Evolutionary conservation across 2,329 filamentous ascomycete species (phyloP).

Genomic region (Sclerotinia subarctica): DNA sequence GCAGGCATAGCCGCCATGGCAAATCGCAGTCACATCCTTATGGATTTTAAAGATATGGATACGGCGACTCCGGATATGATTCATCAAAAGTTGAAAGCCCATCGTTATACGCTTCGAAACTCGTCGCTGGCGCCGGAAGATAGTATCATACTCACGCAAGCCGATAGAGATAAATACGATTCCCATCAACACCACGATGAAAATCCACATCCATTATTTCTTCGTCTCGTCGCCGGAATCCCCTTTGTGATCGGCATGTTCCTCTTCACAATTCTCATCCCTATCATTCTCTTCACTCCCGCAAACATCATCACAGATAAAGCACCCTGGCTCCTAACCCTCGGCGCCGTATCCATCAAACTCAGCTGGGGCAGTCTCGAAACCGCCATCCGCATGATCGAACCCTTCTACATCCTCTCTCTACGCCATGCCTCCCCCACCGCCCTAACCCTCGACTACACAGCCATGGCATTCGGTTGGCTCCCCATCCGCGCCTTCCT

Average conservation of each 20-base stretch:
- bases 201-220: slow-evolving; percentile 67
- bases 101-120: slow-evolving; percentile 67
- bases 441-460: slow-evolving; percentile 70
- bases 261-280: slow-evolving; percentile 56
- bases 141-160: slow-evolving; percentile 43
- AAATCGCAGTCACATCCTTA: slow-evolving; percentile 67
- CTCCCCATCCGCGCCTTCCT: slow-evolving; percentile 59
- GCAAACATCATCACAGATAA: slow-evolving; percentile 56
- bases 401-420: slow-evolving; percentile 70
- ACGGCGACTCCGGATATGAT: slow-evolving; percentile 64
- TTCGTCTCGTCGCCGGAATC: slow-evolving; percentile 57
- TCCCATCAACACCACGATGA: slow-evolving; percentile 48
- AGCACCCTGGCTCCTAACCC: slow-evolving; percentile 63
- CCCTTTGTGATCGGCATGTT: slow-evolving; percentile 59
- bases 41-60: slow-evolving; percentile 71
- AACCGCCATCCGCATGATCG: slow-evolving; percentile 67
- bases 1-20: slow-evolving; percentile 74
- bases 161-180: slow-evolving; percentile 48
- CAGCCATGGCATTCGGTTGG: slow-evolving; percentile 65
- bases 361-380: slow-evolving; percentile 67
- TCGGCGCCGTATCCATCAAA: slow-evolving; percentile 63
- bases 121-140: slow-evolving; percentile 66
- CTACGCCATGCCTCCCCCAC: slow-evolving; percentile 61
- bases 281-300: slow-evolving; percentile 58
- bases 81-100: slow-evolving; percentile 62